Percentiles rank a stretch among this genome's conserved stretches.
phyloP scores from a whole-genome alignment of 306 rosid species.

The Pyrus communis region DNA sequence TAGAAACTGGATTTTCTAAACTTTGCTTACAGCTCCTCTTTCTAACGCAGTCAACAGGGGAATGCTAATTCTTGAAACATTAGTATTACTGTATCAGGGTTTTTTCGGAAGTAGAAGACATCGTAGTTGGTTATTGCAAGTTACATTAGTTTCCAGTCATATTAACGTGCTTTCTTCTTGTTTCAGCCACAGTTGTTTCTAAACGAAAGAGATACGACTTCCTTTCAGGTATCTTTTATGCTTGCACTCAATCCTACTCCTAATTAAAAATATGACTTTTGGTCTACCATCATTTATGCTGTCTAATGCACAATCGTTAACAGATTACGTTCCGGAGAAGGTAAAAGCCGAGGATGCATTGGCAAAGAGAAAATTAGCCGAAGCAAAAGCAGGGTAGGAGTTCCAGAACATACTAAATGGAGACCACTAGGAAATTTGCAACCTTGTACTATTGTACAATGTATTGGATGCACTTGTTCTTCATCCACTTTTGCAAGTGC shows the following conservation, averaged over 20 bases:
- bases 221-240: constrained; percentile 59
- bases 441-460: background rate
- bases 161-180: constrained; percentile 5
- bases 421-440: background rate
- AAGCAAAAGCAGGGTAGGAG: constrained; percentile 26
- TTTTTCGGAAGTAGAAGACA: too few species aligned
- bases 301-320: constrained; percentile 5
- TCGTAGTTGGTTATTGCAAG: too few species aligned
- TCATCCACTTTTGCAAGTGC: background rate
- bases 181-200: constrained; percentile 74
- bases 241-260: constrained; percentile 3
- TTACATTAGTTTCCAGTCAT: background rate
- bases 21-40: background rate
- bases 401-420: constrained; percentile 9
- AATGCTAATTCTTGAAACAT: too few species aligned
- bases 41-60: too few species aligned
- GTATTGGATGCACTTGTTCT: background rate
- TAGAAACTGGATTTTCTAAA: background rate
- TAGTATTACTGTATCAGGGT: too few species aligned
- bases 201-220: constrained; percentile 71
- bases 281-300: background rate
- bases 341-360: constrained; percentile 70
- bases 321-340: constrained; percentile 82
- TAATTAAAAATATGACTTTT: constrained; percentile 1
- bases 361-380: constrained; percentile 46